These are phyloP conservation scores for Huntiella bhutanensis DNA, from an alignment of 2,329 filamentous ascomycete species.

Conservation along the genomic window DNA sequence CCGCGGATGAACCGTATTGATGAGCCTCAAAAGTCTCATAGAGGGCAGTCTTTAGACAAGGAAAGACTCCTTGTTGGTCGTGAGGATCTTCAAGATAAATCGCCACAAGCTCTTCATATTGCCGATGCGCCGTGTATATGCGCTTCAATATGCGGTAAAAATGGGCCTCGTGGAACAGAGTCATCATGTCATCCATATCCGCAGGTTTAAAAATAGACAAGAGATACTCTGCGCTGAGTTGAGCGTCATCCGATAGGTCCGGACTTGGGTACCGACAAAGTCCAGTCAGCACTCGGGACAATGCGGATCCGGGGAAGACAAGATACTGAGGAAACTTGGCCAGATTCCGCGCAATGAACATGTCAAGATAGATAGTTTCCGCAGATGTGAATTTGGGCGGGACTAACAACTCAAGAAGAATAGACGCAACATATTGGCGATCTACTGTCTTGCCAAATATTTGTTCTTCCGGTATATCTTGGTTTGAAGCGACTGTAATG, in stretches of 20 bases:
- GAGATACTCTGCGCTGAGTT: conserved; percentile 91
- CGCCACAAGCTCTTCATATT: conserved; percentile 59
- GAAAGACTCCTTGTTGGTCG: conserved; percentile 57
- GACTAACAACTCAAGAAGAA: conserved; percentile 80
- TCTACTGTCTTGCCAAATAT: conserved; percentile 57
- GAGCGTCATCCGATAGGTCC: conserved; percentile 77
- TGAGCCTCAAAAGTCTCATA: conserved; percentile 45
- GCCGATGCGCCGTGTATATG: conserved; percentile 60
- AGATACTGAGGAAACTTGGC: conserved; percentile 96
- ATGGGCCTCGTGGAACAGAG: conserved; percentile 56
- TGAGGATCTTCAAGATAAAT: conserved; percentile 73
- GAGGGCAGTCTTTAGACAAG: conserved; percentile 37
- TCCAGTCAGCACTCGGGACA: conserved; percentile 62
- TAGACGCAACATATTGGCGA: conserved; percentile 80
- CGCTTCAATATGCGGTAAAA: conserved; percentile 89
- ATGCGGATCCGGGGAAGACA: conserved; percentile 66
- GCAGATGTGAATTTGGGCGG: conserved; percentile 52
- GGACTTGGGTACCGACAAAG: conserved; percentile 68
- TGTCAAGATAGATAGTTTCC: conserved; percentile 88
- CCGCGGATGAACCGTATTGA: conserved; percentile 37
- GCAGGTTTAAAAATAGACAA: conserved; percentile 85
- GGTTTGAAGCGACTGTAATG: conserved; percentile 22
- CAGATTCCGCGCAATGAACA: conserved; percentile 92
- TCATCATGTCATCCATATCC: conserved; percentile 56
- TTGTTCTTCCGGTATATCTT: conserved; percentile 43